A percentile compares a stretch with the other conserved stretches of the same genome.
These are phyloP conservation scores for Alternaria ventricosa DNA, from an alignment of 2,329 filamentous ascomycete species.

Conservation along the genomic window DNA sequence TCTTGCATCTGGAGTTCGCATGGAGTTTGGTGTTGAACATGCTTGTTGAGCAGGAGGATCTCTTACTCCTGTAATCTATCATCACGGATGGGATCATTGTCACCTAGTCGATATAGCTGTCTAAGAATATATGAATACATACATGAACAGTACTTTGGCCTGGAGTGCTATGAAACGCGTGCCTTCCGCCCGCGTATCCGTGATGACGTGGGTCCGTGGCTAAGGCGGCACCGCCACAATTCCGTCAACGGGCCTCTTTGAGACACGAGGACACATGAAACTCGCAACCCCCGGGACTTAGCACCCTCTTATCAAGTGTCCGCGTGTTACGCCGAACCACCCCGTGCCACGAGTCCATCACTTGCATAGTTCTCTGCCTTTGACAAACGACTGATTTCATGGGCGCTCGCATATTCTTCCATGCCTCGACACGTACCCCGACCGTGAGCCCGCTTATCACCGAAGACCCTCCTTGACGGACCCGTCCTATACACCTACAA, in stretches of 20 bases:
- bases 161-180: background rate
- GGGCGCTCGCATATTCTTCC: constrained; percentile 26
- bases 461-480: constrained; percentile 32
- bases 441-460: constrained; percentile 28
- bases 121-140: constrained; percentile 19
- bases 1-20: constrained; percentile 27
- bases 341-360: constrained; percentile 5
- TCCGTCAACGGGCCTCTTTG: constrained; percentile 11
- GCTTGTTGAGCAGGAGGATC: constrained; percentile 18
- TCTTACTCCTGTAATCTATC: constrained; percentile 22
- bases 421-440: constrained; percentile 35
- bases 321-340: constrained; percentile 17
- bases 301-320: constrained; percentile 1
- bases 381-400: constrained; percentile 22
- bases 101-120: constrained; percentile 16
- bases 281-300: constrained; percentile 7
- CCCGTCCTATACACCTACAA: background rate
- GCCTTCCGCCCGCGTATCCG: constrained; percentile 8
- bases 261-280: constrained; percentile 17
- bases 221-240: constrained; percentile 6
- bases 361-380: constrained; percentile 6
- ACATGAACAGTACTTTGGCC: background rate
- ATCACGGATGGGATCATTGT: constrained; percentile 10
- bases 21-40: constrained; percentile 39
- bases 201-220: constrained; percentile 25